Evolutionary conservation across 257 asterid species (phyloP), one percentile per base, ranked within the genome.

Genomic region (Coffea canephora): DNA sequence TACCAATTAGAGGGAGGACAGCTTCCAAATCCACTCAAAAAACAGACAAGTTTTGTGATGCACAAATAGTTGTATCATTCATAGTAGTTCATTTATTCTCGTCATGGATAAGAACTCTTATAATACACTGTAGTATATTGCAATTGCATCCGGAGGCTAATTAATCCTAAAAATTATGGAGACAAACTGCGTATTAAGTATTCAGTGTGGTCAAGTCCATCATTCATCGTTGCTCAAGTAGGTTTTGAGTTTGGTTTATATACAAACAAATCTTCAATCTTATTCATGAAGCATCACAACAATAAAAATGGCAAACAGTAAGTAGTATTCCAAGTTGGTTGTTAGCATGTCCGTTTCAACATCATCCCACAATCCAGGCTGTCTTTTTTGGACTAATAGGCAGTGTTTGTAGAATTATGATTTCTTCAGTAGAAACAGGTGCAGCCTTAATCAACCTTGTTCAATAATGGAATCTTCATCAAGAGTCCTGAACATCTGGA

Each of bases 331-430:
- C 9, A 16, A 25, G 65, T 66, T 31, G 49, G 16, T 16, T 48
- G 16, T 16, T 48, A 61, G 31, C 69, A 76, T 50, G 73, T 69
- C 77, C 55, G 68, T 64, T n/a, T 66, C 76, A 78, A 61, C 78
- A 68, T 74, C 79, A 80, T 55, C 77, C 71, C 39, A 80, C 57
- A 52, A 69, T 34, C 66, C 86, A 85, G 77, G 87, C 87, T 82
- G 89, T 82, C 84, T 0, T 74, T 74, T 73, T 78, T 82, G 86
- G 86, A 80, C 72, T 78, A 71, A 12, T 3, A 2, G 8, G 70
- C 10, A 8, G 8, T 7, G 62, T 12, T 66, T 67, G 31, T 4
- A 49, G 27, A 16, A 39, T 31, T 19, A 67, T 27, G 16, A 11
- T 12, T 27, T 7, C n/a, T 9, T 25, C 21, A 59, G 66, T 8